phyloP scores from a whole-genome alignment of 345 rosid species.

The Ceriops zippeliana region DNA sequence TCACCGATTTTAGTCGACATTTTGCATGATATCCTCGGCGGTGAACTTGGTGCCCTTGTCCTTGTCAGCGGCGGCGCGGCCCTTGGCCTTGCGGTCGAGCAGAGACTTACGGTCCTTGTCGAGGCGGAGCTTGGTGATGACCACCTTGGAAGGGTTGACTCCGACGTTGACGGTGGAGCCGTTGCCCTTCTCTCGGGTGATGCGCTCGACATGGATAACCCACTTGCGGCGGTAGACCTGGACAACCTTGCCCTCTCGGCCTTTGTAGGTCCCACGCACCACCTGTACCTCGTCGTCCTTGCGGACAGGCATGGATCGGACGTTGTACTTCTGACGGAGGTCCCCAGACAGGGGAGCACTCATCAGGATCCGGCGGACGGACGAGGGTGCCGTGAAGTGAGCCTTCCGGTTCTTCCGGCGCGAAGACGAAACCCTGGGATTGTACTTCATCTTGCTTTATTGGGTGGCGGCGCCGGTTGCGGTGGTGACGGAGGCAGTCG shows the following conservation, averaged over 20 bases:
- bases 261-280: slow-evolving; percentile 76
- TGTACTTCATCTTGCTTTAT: slow-evolving; percentile 56
- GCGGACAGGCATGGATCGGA: slow-evolving; percentile 74
- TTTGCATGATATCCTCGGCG: slow-evolving; percentile 76
- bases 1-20: slow-evolving; percentile 32
- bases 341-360: slow-evolving; percentile 66
- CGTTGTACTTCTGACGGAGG: slow-evolving; percentile 74
- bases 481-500: neutral
- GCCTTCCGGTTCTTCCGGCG: slow-evolving; percentile 84
- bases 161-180: slow-evolving; percentile 82
- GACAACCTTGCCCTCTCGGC: slow-evolving; percentile 76
- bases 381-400: slow-evolving; percentile 67
- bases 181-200: slow-evolving; percentile 79
- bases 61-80: slow-evolving; percentile 71
- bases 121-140: slow-evolving; percentile 65
- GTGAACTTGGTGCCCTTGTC: slow-evolving; percentile 79
- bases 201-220: slow-evolving; percentile 82
- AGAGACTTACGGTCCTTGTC: slow-evolving; percentile 73
- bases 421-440: slow-evolving; percentile 63
- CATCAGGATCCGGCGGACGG: slow-evolving; percentile 73
- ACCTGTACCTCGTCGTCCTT: slow-evolving; percentile 84
- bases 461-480: neutral
- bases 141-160: slow-evolving; percentile 63
- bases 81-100: slow-evolving; percentile 73
- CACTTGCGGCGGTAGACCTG: slow-evolving; percentile 76